Conservation (phyloP, 805 yeast species). For the Starmerella tilneyi region DNA sequence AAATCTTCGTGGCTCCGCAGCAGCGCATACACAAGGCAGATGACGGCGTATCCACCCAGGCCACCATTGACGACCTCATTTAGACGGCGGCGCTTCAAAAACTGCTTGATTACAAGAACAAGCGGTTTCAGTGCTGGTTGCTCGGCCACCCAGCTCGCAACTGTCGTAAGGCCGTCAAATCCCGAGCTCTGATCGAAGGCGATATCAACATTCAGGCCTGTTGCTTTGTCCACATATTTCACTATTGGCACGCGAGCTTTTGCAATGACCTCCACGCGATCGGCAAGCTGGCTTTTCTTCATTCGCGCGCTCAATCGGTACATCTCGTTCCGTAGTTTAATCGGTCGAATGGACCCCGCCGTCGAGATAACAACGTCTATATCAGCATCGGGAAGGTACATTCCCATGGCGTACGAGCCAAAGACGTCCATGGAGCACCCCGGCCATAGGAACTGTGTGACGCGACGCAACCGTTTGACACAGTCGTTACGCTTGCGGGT, state of each 20-base stretch:
- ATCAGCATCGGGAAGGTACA: conserved; percentile 90
- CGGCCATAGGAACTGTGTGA: conserved; percentile 55
- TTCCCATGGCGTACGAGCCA: conserved; percentile 89
- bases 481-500: conserved; percentile 55
- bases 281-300: conserved; percentile 51
- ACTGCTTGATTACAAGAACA: conserved; percentile 74
- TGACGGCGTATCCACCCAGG: conserved; percentile 87
- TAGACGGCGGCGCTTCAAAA: conserved; percentile 61
- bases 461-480: conserved; percentile 47
- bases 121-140: conserved; percentile 77
- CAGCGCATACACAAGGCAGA: conserved; percentile 81
- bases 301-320: conserved; percentile 65
- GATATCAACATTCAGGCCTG: conserved; percentile 71
- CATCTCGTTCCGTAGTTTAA: conserved; percentile 49
- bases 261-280: conserved; percentile 68
- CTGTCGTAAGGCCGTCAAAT: conserved; percentile 66
- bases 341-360: conserved; percentile 32
- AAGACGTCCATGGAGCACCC: conserved; percentile 73
- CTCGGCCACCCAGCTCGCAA: conserved; percentile 58
- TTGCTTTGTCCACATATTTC: conserved; percentile 66
- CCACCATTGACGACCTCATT: conserved; percentile 91
- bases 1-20: conserved; percentile 27
- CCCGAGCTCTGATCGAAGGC: conserved; percentile 84
- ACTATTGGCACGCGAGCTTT: conserved; percentile 90
- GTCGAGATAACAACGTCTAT: conserved; percentile 76